Evolutionary conservation across 768 basidiomycete species (phyloP).

Genomic region (Ephemerocybe angulata): DNA sequence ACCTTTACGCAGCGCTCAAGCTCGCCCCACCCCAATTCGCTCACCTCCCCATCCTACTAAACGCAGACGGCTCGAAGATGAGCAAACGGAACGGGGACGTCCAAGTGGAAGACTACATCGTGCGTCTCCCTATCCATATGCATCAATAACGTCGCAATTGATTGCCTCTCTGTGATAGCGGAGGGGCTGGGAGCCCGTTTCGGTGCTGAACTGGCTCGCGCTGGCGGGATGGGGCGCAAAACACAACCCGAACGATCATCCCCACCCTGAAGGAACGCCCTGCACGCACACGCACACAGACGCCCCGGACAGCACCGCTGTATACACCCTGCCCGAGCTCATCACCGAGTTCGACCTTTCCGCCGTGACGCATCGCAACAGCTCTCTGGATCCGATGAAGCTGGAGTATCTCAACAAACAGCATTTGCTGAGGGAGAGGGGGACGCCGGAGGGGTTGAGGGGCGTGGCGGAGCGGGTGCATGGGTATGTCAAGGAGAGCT

Average conservation of each 20-base stretch:
- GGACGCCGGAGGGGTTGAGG: slow-evolving; percentile 47
- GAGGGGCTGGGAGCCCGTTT: slow-evolving; percentile 86
- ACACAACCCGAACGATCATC: slow-evolving; percentile 22
- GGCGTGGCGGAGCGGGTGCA: slow-evolving; percentile 53
- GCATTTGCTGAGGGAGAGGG: slow-evolving; percentile 61
- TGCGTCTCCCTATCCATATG: slow-evolving; percentile 27
- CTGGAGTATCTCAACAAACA: slow-evolving; percentile 88
- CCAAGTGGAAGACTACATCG: slow-evolving; percentile 81
- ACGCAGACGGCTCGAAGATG: slow-evolving; percentile 90
- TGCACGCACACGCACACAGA: slow-evolving; percentile 25
- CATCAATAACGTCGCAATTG: background rate
- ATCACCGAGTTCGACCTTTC: slow-evolving; percentile 68
- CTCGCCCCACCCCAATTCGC: slow-evolving; percentile 77
- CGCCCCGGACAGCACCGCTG: slow-evolving; percentile 61
- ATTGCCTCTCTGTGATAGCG: slow-evolving; percentile 39
- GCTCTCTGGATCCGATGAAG: slow-evolving; percentile 75
- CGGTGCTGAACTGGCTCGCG: slow-evolving; percentile 90
- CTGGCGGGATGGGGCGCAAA: slow-evolving; percentile 89
- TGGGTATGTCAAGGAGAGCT: slow-evolving; percentile 48
- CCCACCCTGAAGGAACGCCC: slow-evolving; percentile 12
- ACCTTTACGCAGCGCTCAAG: slow-evolving; percentile 77
- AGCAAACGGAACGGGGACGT: slow-evolving; percentile 93
- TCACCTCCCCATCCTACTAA: slow-evolving; percentile 87
- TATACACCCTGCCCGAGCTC: slow-evolving; percentile 67
- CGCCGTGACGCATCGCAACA: slow-evolving; percentile 75